phyloP scores from a whole-genome alignment of 192 early-diverging fungal genomes.

The Phlyctochytrium arcticum region DNA sequence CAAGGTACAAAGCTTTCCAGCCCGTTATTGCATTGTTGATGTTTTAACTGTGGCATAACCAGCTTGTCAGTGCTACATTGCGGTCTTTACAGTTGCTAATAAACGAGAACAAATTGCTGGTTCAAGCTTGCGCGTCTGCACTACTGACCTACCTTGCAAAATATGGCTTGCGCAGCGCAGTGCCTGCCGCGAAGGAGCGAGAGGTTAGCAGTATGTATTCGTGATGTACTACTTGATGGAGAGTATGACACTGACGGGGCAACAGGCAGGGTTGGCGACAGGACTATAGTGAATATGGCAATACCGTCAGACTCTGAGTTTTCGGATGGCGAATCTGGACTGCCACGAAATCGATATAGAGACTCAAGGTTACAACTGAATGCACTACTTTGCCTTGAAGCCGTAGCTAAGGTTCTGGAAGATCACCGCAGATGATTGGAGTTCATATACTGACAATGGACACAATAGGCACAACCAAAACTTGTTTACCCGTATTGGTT shows the following conservation, averaged over 20 bases:
- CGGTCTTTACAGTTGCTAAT: constrained; percentile 28
- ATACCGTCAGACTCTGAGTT: constrained; percentile 34
- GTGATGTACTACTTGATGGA: no score
- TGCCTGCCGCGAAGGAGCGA: no score
- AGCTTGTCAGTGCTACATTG: constrained; percentile 27
- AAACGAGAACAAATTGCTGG: constrained; percentile 32
- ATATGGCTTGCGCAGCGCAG: neutral
- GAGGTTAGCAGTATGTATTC: no score
- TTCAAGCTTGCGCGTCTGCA: neutral
- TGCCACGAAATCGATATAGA: constrained; percentile 15
- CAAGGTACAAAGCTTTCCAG: constrained; percentile 18
- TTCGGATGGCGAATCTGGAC: constrained; percentile 18
- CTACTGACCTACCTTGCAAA: constrained; percentile 17
- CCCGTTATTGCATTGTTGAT: no score
- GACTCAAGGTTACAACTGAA: constrained; percentile 23
- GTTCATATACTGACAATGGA: no score
- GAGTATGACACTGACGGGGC: no score
- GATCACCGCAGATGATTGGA: no score
- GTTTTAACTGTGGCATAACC: no score
- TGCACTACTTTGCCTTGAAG: constrained; percentile 28
- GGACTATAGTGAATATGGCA: no score
- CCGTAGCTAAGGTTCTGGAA: constrained; percentile 33
- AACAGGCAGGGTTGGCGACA: no score
- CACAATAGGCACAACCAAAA: constrained; percentile 28
- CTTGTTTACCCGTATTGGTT: constrained; percentile 37